A percentile compares a stretch with the other conserved stretches of the same genome.
Conservation (phyloP, 192 early-diverging fungal genomes). For the Lunasporangiospora selenospora region DNA sequence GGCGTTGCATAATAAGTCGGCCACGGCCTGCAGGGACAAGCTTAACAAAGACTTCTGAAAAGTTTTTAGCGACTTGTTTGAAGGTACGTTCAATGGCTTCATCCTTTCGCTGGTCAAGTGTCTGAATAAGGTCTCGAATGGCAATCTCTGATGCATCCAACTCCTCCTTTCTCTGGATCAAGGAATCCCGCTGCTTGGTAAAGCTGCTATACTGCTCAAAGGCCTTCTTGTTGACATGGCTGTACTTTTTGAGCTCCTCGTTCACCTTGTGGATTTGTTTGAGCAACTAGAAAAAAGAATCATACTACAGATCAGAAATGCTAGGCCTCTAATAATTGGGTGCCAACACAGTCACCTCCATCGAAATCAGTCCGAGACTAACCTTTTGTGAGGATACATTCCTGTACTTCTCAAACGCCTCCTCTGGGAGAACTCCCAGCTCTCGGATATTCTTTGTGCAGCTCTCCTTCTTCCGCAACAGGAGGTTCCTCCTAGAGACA, state of each 20-base stretch:
- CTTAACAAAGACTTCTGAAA: slow-evolving; percentile 86
- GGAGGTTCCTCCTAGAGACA: slow-evolving; percentile 69
- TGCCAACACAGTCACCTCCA: too few species aligned
- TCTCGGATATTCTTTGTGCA: slow-evolving; percentile 88
- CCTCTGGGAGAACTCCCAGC: slow-evolving; percentile 94
- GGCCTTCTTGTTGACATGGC: slow-evolving; percentile 98
- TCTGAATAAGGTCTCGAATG: slow-evolving; percentile 87
- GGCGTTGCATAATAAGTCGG: slow-evolving; percentile 84
- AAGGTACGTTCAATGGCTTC: slow-evolving; percentile 98
- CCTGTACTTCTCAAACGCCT: slow-evolving; percentile 80
- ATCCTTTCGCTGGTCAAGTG: slow-evolving; percentile 95
- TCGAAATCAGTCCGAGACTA: too few species aligned
- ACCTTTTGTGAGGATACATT: slow-evolving; percentile 57
- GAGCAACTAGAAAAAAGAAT: slow-evolving; percentile 50
- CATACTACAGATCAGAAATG: background rate
- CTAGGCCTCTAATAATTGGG: too few species aligned
- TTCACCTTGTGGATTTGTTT: slow-evolving; percentile 79
- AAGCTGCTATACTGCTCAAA: slow-evolving; percentile 98
- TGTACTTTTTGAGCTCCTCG: slow-evolving; percentile 87
- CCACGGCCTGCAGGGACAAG: slow-evolving; percentile 90
- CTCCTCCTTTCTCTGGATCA: slow-evolving; percentile 86
- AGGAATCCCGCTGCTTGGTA: slow-evolving; percentile 85
- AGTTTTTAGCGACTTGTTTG: slow-evolving; percentile 88
- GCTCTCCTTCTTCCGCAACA: slow-evolving; percentile 88
- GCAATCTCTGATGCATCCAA: slow-evolving; percentile 84